phyloP scores from a whole-genome alignment of 345 rosid species.

The Euphorbia peplus region DNA sequence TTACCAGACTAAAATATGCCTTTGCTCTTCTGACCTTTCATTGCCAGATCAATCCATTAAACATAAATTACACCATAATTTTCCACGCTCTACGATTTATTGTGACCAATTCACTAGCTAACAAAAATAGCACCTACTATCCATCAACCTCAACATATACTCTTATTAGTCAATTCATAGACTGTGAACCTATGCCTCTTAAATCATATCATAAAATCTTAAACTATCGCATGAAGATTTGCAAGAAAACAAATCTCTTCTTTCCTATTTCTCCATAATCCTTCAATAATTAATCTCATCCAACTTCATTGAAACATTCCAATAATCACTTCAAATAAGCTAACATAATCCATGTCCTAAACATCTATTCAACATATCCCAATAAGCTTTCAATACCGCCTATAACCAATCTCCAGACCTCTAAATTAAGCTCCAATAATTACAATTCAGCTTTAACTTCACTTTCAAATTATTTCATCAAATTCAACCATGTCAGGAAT shows the following conservation, averaged over 20 bases:
- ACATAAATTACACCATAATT: background rate
- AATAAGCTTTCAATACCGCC: background rate
- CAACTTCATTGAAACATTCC: background rate
- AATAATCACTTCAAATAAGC: background rate
- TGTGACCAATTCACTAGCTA: background rate
- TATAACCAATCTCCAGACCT: conserved; percentile 3
- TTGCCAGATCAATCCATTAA: background rate
- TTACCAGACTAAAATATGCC: background rate
- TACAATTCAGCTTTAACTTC: background rate
- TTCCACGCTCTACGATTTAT: background rate
- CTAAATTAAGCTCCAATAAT: background rate
- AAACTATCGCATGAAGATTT: background rate
- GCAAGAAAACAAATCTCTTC: background rate
- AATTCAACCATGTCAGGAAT: background rate
- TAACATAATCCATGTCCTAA: background rate
- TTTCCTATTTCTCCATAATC: background rate
- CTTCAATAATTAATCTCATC: background rate
- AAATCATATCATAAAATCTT: background rate
- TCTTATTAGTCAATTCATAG: background rate
- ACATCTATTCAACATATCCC: background rate
- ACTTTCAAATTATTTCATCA: background rate
- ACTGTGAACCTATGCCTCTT: background rate
- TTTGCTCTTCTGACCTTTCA: background rate
- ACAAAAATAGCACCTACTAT: background rate
- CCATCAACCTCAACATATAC: background rate